Conservation (phyloP, 2,329 filamentous ascomycete species). For the Beauveria asiatica region DNA sequence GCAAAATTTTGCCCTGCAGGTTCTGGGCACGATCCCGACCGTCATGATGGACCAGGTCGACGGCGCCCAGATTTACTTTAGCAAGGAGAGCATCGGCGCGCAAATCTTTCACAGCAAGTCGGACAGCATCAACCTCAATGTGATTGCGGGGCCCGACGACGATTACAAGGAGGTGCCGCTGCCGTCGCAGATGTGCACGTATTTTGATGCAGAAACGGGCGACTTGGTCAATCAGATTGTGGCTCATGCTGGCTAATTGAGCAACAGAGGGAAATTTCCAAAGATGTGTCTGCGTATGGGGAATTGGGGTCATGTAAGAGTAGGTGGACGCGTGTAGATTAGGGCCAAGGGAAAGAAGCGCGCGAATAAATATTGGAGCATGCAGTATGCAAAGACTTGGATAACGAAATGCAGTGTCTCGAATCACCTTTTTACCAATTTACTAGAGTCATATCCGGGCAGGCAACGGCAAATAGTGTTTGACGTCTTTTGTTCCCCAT, state of each 20-base stretch:
- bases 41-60: slow-evolving; percentile 91
- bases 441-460: not conserved
- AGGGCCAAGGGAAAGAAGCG: not conserved
- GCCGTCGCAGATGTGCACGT: slow-evolving; percentile 80
- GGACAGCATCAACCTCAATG: slow-evolving; percentile 76
- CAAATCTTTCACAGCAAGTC: slow-evolving; percentile 89
- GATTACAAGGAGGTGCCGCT: slow-evolving; percentile 84
- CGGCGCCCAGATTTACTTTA: slow-evolving; percentile 77
- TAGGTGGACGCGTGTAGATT: not conserved
- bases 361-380: not conserved
- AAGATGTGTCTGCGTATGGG: not conserved
- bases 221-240: slow-evolving; percentile 89
- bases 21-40: slow-evolving; percentile 77
- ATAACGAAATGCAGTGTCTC: not conserved
- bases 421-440: not conserved
- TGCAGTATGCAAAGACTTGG: not conserved
- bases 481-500: not conserved
- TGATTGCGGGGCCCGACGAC: slow-evolving; percentile 60
- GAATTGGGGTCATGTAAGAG: not conserved
- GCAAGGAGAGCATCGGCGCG: slow-evolving; percentile 66
- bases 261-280: not conserved
- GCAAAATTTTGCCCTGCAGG: slow-evolving; percentile 87
- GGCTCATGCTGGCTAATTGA: slow-evolving; percentile 71
- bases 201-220: slow-evolving; percentile 61
- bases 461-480: no score